These are phyloP conservation scores for Boletus pseudopeckii DNA, from an alignment of 768 basidiomycete genomes.

Conservation along the genomic window DNA sequence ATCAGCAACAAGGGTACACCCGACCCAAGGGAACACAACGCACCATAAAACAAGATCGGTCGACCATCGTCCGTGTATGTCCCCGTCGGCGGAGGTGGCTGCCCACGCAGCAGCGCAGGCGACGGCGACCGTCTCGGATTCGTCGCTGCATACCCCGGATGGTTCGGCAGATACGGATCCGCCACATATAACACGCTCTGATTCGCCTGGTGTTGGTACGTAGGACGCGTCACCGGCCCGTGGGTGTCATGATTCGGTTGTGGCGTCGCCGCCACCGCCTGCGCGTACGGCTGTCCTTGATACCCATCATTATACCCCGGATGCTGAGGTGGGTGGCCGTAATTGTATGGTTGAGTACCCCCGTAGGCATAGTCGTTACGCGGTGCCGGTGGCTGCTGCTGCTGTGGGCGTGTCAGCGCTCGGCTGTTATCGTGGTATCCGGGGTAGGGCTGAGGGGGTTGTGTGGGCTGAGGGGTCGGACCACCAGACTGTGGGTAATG, in stretches of 20 bases:
- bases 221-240: background rate
- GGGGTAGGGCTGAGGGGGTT: conserved; percentile 19
- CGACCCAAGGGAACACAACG: conserved; percentile 27
- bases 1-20: background rate
- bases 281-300: conserved; percentile 16
- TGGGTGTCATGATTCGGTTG: conserved; percentile 7
- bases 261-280: conserved; percentile 12
- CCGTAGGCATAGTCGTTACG: conserved; percentile 19
- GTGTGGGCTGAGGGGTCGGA: conserved; percentile 4
- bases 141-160: conserved; percentile 38
- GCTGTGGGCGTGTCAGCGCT: conserved; percentile 36
- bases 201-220: conserved; percentile 10
- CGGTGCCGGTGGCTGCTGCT: conserved; percentile 25
- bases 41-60: conserved; percentile 86
- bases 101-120: conserved; percentile 39
- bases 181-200: conserved; percentile 29
- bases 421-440: conserved; percentile 21
- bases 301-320: conserved; percentile 17
- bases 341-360: conserved; percentile 9
- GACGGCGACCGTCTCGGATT: conserved; percentile 51
- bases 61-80: conserved; percentile 81
- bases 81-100: conserved; percentile 53
- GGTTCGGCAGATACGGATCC: conserved; percentile 29
- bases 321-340: conserved; percentile 22
- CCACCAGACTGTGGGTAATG: conserved; percentile 11